A percentile compares a stretch with the other conserved stretches of the same genome.
Conservation (phyloP, 257 asterid species). For the Anisodus tanguticus region DNA sequence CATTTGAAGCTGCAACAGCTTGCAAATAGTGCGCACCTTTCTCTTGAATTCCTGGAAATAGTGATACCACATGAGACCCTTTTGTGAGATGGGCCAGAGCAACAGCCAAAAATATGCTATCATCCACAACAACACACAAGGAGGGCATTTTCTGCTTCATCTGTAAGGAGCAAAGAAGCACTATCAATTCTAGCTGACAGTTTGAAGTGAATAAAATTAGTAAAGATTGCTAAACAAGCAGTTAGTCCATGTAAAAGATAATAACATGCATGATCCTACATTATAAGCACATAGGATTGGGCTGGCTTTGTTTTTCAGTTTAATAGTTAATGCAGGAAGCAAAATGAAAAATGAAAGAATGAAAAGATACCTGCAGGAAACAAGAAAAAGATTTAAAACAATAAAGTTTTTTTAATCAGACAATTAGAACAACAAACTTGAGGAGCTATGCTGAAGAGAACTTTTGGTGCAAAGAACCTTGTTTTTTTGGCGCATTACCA, state of each 20-base stretch:
- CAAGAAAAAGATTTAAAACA: neutral
- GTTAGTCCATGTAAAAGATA: neutral
- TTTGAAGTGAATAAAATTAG: neutral
- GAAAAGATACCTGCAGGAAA: neutral
- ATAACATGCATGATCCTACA: slow-evolving; percentile 4
- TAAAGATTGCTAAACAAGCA: neutral
- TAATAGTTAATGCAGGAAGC: neutral
- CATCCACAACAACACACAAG: slow-evolving; percentile 82
- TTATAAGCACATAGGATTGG: neutral
- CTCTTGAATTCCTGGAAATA: slow-evolving; percentile 81
- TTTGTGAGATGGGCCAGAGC: slow-evolving; percentile 61
- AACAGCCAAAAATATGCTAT: slow-evolving; percentile 74
- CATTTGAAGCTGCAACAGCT: slow-evolving; percentile 64
- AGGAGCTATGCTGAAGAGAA: neutral
- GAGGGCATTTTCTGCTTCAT: slow-evolving; percentile 58
- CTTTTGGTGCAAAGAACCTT: neutral
- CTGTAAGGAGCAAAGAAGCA: slow-evolving; percentile 48
- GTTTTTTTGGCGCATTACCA: neutral
- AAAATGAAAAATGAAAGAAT: neutral
- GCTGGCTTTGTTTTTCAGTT: neutral
- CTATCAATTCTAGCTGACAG: slow-evolving; percentile 25
- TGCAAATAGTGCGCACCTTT: slow-evolving; percentile 68
- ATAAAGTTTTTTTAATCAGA: neutral
- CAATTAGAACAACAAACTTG: neutral
- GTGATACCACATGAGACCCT: slow-evolving; percentile 67